Percentiles rank a stretch among this genome's conserved stretches.
Conservation (phyloP, 768 basidiomycete species). For the Tulasnella sp. region DNA sequence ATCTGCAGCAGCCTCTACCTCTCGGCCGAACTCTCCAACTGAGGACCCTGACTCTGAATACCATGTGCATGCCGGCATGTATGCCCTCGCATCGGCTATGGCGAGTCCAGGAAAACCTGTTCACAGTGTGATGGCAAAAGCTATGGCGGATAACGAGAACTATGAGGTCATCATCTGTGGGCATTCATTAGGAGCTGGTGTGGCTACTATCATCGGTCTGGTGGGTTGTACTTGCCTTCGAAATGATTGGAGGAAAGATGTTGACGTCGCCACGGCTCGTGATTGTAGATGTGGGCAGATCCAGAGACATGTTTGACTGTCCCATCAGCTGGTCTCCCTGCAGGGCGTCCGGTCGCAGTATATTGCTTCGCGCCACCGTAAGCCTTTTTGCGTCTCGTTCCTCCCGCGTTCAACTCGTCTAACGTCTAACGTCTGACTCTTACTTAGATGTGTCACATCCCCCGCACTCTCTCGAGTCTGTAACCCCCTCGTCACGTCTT, state of each 20-base stretch:
- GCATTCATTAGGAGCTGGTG: slow-evolving; percentile 76
- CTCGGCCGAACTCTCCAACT: slow-evolving; percentile 25
- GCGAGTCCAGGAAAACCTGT: slow-evolving; percentile 67
- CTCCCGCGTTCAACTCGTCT: slow-evolving; percentile 4
- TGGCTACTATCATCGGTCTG: slow-evolving; percentile 63
- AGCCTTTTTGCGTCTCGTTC: slow-evolving; percentile 23
- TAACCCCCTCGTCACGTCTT: slow-evolving; percentile 56
- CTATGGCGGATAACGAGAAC: slow-evolving; percentile 53
- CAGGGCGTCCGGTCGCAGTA: slow-evolving; percentile 42
- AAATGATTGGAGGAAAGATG: too few species aligned
- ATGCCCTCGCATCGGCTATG: slow-evolving; percentile 70
- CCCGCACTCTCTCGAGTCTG: slow-evolving; percentile 49
- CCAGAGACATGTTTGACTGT: slow-evolving; percentile 60
- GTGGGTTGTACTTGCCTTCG: slow-evolving; percentile 32
- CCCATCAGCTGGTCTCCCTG: slow-evolving; percentile 55
- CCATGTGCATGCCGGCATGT: slow-evolving; percentile 71
- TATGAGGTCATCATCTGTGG: slow-evolving; percentile 74
- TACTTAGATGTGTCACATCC: slow-evolving; percentile 52
- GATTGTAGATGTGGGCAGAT: slow-evolving; percentile 70
- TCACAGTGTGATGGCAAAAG: slow-evolving; percentile 60
- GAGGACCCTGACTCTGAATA: slow-evolving; percentile 29
- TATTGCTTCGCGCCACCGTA: slow-evolving; percentile 78
- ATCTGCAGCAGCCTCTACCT: slow-evolving; percentile 33
- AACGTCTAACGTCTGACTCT: background rate
- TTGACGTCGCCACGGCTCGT: background rate